Base-by-base conservation (phyloP, 2,329 filamentous ascomycete species). In the Myotisia sp. region DNA sequence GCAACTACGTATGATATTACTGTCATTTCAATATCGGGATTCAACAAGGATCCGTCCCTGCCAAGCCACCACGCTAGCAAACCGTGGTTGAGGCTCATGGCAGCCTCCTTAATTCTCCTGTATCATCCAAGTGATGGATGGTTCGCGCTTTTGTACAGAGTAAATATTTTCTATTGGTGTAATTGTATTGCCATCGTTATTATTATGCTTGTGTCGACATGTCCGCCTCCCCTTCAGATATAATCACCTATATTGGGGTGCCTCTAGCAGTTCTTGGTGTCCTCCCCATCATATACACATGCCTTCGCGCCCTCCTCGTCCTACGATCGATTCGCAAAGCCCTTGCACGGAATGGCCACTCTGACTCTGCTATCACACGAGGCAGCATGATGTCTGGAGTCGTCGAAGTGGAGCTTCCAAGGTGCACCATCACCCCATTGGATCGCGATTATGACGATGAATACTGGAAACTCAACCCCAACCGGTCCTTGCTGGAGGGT, bases 251-350 rank as follows among this genome's bases (percentile, higher is more conserved):
- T 37, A 63, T 71, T 24, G 67, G 67, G 43, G 57, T 76, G 2
- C 73, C 73, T 2, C 56, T 76, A 12, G 71, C 68, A 1, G 63
- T 75, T 2, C 52, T 76, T 2, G 70, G 68, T 27, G 67, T 77
- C 14, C 59, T 77, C 4, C 74, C 74, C 0, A 78, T 78, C 33
- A 59, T 79, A 27, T 79, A 77, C 56, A 79, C 76, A 47, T 76
- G 69, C 13, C 56, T 71, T 34, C 63, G 67, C 17, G 75, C 71
- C 3, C 64, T 77, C 17, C 57, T 70, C 9, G 73, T 71, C 2
- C 59, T 75, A 2, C 71, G 71, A 24, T 67, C 67, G 30, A 74
- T 79, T 52, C 68, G 67, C 48, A 67, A 66, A 37, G 68, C 69
- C 53, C 64, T 79, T 3, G 56, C 65, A 10, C 63, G 64, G 36